These are phyloP conservation scores for Neurospora sp. DNA, from an alignment of 495 filamentous ascomycete species.

Conservation along the genomic window DNA sequence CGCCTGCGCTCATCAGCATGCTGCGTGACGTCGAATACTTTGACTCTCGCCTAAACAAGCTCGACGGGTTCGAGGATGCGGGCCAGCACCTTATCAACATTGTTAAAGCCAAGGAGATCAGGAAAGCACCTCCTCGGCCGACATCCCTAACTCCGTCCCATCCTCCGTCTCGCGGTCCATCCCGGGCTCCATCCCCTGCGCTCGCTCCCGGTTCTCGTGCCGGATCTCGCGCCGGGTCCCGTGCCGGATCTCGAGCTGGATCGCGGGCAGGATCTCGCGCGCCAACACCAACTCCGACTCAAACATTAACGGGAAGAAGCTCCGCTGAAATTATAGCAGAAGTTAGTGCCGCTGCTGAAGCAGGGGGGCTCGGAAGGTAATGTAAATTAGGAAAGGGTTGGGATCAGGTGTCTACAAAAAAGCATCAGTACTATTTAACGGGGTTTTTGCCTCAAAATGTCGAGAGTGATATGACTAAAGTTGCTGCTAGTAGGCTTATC, in stretches of 20 bases:
- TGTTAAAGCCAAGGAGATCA: slow-evolving; percentile 51
- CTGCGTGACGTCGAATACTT: slow-evolving; percentile 71
- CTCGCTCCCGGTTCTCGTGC: background rate
- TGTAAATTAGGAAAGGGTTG: background rate
- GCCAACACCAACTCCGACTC: background rate
- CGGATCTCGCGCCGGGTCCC: background rate
- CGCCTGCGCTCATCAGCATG: slow-evolving; percentile 46
- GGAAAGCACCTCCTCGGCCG: slow-evolving; percentile 4
- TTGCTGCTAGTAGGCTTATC: background rate
- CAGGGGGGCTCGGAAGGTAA: background rate
- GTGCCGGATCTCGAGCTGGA: background rate
- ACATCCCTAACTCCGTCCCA: background rate
- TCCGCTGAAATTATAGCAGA: background rate
- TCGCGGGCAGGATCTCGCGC: background rate
- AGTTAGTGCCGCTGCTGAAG: background rate
- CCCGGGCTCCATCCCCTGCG: slow-evolving; percentile 4
- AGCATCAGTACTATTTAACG: background rate
- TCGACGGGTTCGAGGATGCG: slow-evolving; percentile 69
- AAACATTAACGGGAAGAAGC: background rate
- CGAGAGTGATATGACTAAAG: background rate
- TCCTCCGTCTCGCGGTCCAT: background rate
- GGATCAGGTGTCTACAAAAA: background rate
- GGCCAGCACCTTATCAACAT: slow-evolving; percentile 58
- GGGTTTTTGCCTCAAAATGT: background rate
- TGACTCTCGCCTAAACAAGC: slow-evolving; percentile 58